Conservation (phyloP, 2,329 filamentous ascomycete genomes). For the Hypoxylon sp. region DNA sequence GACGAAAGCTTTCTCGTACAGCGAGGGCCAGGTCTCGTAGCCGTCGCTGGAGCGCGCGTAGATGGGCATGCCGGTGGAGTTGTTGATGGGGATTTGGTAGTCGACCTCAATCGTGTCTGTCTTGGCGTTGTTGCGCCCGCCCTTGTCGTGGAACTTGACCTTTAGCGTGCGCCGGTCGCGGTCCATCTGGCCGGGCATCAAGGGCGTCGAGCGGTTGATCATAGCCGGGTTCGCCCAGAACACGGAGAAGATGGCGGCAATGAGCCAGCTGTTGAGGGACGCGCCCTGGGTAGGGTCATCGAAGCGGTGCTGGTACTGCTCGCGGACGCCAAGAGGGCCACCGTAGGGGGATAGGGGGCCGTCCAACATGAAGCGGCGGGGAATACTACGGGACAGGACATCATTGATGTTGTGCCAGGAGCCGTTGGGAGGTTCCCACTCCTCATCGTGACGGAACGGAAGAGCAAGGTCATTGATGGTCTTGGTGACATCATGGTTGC, state of each 20-base stretch:
- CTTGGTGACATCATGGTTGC: conserved; percentile 57
- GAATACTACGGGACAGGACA: conserved; percentile 53
- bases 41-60: conserved; percentile 59
- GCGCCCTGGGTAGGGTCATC: conserved; percentile 61
- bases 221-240: conserved; percentile 59
- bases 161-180: conserved; percentile 42
- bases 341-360: conserved; percentile 50
- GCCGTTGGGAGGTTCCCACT: conserved; percentile 57
- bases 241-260: conserved; percentile 61
- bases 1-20: conserved; percentile 64
- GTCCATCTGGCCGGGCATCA: conserved; percentile 40
- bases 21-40: conserved; percentile 59
- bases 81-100: conserved; percentile 60
- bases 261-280: conserved; percentile 58
- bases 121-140: conserved; percentile 57
- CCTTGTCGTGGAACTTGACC: conserved; percentile 60
- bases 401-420: conserved; percentile 59
- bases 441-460: conserved; percentile 54
- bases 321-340: conserved; percentile 39
- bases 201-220: conserved; percentile 56
- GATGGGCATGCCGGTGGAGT: conserved; percentile 58
- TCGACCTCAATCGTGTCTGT: conserved; percentile 58
- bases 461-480: conserved; percentile 58
- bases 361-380: conserved; percentile 52
- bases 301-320: conserved; percentile 51